phyloP scores from a whole-genome alignment of 305 asterid species.

The Withania somnifera region DNA sequence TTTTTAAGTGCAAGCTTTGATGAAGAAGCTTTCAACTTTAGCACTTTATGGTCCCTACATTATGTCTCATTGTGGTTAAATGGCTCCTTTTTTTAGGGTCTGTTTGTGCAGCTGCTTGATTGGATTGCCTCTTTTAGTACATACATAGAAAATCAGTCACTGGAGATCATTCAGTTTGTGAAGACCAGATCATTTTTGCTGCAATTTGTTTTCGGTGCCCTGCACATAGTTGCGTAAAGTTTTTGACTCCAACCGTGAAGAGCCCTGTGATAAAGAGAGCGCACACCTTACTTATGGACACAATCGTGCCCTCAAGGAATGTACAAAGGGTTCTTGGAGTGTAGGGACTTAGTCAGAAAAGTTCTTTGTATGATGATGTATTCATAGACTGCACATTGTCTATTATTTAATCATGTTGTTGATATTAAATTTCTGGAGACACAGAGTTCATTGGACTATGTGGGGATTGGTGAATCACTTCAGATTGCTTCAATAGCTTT shows the following conservation, averaged over 20 bases:
- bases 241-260: neutral
- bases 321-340: neutral
- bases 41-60: neutral
- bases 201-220: neutral
- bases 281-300: neutral
- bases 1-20: neutral
- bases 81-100: neutral
- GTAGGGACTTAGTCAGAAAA: neutral
- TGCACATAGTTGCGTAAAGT: neutral
- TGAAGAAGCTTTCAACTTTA: neutral
- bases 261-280: neutral
- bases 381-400: neutral
- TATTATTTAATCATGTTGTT: neutral
- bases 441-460: neutral
- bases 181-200: neutral
- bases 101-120: neutral
- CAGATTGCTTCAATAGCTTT: neutral
- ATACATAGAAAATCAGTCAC: neutral
- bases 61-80: neutral
- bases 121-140: neutral
- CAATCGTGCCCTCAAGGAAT: neutral
- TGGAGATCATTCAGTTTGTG: neutral
- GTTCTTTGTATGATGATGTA: neutral
- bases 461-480: neutral
- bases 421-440: neutral